Evolutionary conservation across 345 rosid genomes (phyloP), one percentile per base, ranked within the genome.

Genomic region (Gossypium thurberi): DNA sequence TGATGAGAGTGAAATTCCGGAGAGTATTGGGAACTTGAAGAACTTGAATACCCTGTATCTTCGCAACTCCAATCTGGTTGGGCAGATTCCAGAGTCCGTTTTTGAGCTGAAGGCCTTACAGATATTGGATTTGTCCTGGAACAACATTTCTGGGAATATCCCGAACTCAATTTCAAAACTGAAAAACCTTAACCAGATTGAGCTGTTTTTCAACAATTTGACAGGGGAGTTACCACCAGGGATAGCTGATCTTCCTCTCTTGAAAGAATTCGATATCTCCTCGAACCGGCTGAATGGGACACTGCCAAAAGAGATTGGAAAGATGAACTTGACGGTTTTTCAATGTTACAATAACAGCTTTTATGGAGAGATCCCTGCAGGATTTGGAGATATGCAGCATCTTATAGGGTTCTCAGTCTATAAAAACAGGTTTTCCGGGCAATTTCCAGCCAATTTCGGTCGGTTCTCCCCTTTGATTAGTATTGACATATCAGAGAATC

Each of bases 401-500:
- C 92, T 94, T 14, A 62, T 42, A 10, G 85, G 76, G 1, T 70
- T 94, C 46, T 91, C 98, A 0, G 78, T 91, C 20, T 94, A 94
- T 50, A 46, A 74, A 43, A 94, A 94, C 92, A 86, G 71, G 15
- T 91, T 94, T 79, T 83, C 97, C 1, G 97, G 97, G 18, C 70
- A 70, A 7, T 87, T 90, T 46, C 98, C 97, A 0, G 76, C 73
- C 2, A 87, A 87, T 74, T 66, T 89, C 1, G 97, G 98, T 52
- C 79, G 86, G 2, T 89, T 85, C 77, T 87, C 96, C 0, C 89
- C 84, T 0, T 65, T 91, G 28, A 75, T 66, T 0, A 86, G 82
- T 33, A 50, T 90, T 44, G 98, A 94, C 80, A 87, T 94, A 81
- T 94, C 98, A 0, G 96, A 94, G 74, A 94, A 94, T 78, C 74